Conservation (phyloP, 257 asterid species). For the Plectranthus barbatus region DNA sequence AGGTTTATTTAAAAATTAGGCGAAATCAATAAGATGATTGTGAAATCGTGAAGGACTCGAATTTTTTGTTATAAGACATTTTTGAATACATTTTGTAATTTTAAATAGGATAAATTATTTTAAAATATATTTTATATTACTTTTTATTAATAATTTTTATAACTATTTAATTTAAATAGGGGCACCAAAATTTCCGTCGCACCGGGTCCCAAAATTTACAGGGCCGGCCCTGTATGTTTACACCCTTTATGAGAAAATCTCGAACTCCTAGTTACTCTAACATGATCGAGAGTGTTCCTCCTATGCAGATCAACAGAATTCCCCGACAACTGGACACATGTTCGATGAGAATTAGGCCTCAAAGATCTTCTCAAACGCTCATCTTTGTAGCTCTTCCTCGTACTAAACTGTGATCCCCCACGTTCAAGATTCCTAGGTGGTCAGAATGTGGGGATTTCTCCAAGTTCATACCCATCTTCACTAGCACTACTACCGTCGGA, state of each 20-base stretch:
- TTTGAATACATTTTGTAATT: no score
- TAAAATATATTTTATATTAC: no score
- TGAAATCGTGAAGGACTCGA: no score
- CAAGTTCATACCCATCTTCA: slow-evolving; percentile 27
- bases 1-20: no score
- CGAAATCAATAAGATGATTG: no score
- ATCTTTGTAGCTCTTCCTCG: slow-evolving; percentile 26
- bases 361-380: slow-evolving; percentile 50
- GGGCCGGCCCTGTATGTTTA: no score
- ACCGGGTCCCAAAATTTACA: no score
- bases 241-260: slow-evolving; percentile 37
- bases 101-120: no score
- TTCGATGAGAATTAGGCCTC: slow-evolving; percentile 43
- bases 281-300: slow-evolving; percentile 15
- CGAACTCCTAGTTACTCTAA: slow-evolving; percentile 41
- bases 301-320: slow-evolving; percentile 17
- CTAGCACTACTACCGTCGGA: slow-evolving; percentile 5
- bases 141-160: no score
- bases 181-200: no score
- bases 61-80: no score
- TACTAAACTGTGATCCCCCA: slow-evolving; percentile 4
- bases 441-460: slow-evolving; percentile 15
- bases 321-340: slow-evolving; percentile 23
- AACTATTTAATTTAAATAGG: no score
- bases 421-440: slow-evolving; percentile 10